A percentile compares a stretch with the other conserved stretches of the same genome.
phyloP scores from a whole-genome alignment of 2,329 filamentous ascomycete genomes.

The Arthrobotrys sinensis region DNA sequence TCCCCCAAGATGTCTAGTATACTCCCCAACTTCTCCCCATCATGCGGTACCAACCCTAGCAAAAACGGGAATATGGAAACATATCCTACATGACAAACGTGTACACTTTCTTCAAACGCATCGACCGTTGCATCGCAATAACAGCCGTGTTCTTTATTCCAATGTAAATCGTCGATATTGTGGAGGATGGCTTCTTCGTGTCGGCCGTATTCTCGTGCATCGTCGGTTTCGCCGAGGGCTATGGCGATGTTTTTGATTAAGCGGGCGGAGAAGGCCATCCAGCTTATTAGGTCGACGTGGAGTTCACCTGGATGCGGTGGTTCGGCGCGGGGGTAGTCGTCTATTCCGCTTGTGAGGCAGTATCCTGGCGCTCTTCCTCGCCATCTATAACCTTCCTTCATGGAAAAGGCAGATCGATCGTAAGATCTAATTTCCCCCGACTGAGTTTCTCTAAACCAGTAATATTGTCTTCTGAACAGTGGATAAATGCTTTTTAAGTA shows the following conservation, averaged over 20 bases:
- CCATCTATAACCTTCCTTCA: constrained; percentile 96
- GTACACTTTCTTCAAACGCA: constrained; percentile 88
- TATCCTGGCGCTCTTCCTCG: constrained; percentile 88
- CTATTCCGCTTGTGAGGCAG: constrained; percentile 91
- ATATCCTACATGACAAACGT: constrained; percentile 97
- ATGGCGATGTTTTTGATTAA: constrained; percentile 84
- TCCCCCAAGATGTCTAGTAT: constrained; percentile 84
- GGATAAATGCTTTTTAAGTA: constrained; percentile 87
- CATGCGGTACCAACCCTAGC: constrained; percentile 77
- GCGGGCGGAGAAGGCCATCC: constrained; percentile 96
- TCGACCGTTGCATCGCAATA: constrained; percentile 98
- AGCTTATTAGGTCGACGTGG: constrained; percentile 93
- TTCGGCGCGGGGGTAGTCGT: constrained; percentile 94
- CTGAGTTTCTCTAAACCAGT: constrained; percentile 96
- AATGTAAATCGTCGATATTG: constrained; percentile 95
- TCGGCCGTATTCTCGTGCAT: constrained; percentile 79
- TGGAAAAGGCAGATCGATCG: constrained; percentile 85
- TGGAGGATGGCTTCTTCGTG: constrained; percentile 82
- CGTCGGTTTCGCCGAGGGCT: constrained; percentile 79
- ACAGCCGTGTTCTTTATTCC: constrained; percentile 83
- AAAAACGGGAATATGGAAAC: constrained; percentile 94
- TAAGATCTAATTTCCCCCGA: constrained; percentile 90
- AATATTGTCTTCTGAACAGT: constrained; percentile 87
- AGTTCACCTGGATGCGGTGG: constrained; percentile 96
- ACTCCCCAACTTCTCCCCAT: constrained; percentile 81